Conservation (phyloP, 306 rosid genomes). For the Mimosa bimucronata region DNA sequence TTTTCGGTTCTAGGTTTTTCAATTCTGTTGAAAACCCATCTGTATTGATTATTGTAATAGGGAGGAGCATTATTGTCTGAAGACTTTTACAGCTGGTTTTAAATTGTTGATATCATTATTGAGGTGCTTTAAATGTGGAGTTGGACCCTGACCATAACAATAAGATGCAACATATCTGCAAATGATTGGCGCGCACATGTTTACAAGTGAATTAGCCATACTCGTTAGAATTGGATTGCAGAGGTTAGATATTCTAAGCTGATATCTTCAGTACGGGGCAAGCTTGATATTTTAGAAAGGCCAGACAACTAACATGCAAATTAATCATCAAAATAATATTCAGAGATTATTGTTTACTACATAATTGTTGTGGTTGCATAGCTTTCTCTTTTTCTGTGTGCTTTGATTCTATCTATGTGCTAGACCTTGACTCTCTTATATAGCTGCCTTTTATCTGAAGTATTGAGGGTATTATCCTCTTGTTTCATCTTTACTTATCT, state of each 20-base stretch:
- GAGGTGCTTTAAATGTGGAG: neutral
- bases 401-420: neutral
- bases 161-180: neutral
- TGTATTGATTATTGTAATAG: neutral
- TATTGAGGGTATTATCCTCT: too few species aligned
- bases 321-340: neutral
- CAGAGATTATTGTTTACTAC: neutral
- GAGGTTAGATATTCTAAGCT: neutral
- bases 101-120: neutral
- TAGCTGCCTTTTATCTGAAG: too few species aligned
- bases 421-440: neutral
- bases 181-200: neutral
- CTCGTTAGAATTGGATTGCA: neutral
- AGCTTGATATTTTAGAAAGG: constrained; percentile 1
- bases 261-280: neutral
- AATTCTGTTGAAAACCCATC: neutral
- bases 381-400: neutral
- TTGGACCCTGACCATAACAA: neutral
- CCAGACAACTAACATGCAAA: neutral
- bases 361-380: neutral
- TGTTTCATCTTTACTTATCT: too few species aligned
- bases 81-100: neutral
- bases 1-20: neutral
- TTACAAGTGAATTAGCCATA: neutral
- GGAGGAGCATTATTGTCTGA: neutral